Conservation (phyloP, 2,329 filamentous ascomycete species). For the Botryotinia calthae region DNA sequence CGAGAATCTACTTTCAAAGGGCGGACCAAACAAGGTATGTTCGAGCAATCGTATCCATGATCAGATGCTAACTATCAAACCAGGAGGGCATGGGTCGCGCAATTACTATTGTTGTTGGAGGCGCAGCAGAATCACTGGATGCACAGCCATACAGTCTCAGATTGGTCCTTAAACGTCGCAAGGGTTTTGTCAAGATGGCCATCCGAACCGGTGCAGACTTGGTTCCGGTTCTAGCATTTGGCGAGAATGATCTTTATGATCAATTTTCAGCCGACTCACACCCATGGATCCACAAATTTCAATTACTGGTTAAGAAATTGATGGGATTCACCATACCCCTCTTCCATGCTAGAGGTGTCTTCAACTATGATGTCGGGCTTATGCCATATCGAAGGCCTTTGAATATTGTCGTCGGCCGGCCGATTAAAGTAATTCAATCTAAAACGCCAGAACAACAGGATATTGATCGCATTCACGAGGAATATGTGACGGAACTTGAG, state of each 20-base stretch:
- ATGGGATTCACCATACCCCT: slow-evolving; percentile 92
- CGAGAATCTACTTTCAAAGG: slow-evolving; percentile 79
- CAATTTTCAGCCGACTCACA: slow-evolving; percentile 76
- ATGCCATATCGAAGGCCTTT: slow-evolving; percentile 89
- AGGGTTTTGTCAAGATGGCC: slow-evolving; percentile 92
- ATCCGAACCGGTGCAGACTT: slow-evolving; percentile 90
- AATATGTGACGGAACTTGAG: slow-evolving; percentile 74
- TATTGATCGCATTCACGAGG: slow-evolving; percentile 74
- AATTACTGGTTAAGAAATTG: slow-evolving; percentile 79
- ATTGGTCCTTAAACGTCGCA: slow-evolving; percentile 77
- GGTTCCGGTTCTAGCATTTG: slow-evolving; percentile 88
- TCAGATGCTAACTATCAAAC: slow-evolving; percentile 26
- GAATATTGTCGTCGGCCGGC: slow-evolving; percentile 84
- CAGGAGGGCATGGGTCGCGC: slow-evolving; percentile 85
- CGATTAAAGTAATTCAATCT: slow-evolving; percentile 65
- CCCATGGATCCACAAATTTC: slow-evolving; percentile 74
- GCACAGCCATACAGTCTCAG: slow-evolving; percentile 74
- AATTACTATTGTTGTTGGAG: slow-evolving; percentile 93
- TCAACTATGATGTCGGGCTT: slow-evolving; percentile 96
- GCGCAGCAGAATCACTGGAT: slow-evolving; percentile 87
- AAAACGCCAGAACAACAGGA: slow-evolving; percentile 69
- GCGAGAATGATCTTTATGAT: slow-evolving; percentile 94
- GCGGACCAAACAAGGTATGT: slow-evolving; percentile 61
- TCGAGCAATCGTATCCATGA: not conserved
- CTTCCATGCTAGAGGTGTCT: slow-evolving; percentile 85